phyloP scores from a whole-genome alignment of 768 basidiomycete species.

The Pholiota conissans region DNA sequence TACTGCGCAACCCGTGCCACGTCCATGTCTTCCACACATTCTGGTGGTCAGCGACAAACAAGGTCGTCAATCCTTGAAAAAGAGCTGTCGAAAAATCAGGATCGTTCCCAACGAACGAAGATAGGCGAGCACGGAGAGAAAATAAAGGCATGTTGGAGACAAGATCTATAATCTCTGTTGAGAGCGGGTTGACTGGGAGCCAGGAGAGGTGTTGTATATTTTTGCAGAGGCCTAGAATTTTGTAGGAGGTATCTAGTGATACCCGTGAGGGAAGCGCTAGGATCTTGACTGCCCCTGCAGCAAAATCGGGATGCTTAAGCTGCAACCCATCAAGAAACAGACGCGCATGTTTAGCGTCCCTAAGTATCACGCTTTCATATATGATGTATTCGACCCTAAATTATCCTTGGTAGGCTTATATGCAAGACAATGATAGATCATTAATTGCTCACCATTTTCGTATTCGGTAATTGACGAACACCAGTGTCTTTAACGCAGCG shows the following conservation, averaged over 20 bases:
- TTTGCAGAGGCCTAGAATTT: slow-evolving; percentile 7
- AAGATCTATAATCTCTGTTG: slow-evolving; percentile 1
- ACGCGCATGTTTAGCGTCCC: slow-evolving; percentile 8
- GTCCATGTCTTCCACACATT: slow-evolving; percentile 11
- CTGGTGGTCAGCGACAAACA: slow-evolving; percentile 8
- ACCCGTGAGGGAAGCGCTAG: slow-evolving; percentile 10
- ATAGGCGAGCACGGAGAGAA: slow-evolving; percentile 9
- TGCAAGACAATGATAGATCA: not conserved
- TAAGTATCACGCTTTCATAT: slow-evolving; percentile 8
- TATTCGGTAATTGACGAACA: slow-evolving; percentile 10
- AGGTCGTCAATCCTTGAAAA: slow-evolving; percentile 2
- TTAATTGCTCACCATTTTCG: slow-evolving; percentile 8
- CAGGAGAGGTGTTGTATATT: slow-evolving; percentile 12
- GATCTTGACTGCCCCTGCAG: slow-evolving; percentile 8
- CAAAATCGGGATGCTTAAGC: slow-evolving; percentile 11
- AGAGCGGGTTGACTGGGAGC: slow-evolving; percentile 5
- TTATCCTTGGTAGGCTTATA: not conserved
- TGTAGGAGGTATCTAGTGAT: slow-evolving; percentile 6
- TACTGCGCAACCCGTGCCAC: slow-evolving; percentile 5
- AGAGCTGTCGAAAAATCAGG: slow-evolving; percentile 11
- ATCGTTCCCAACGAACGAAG: not conserved
- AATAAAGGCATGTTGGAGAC: slow-evolving; percentile 5
- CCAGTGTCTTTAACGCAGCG: slow-evolving; percentile 4
- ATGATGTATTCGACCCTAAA: slow-evolving; percentile 14
- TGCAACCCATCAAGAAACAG: slow-evolving; percentile 10